phyloP scores from a whole-genome alignment of 495 filamentous ascomycete species.

The Lasiosphaeriaceae sp. region DNA sequence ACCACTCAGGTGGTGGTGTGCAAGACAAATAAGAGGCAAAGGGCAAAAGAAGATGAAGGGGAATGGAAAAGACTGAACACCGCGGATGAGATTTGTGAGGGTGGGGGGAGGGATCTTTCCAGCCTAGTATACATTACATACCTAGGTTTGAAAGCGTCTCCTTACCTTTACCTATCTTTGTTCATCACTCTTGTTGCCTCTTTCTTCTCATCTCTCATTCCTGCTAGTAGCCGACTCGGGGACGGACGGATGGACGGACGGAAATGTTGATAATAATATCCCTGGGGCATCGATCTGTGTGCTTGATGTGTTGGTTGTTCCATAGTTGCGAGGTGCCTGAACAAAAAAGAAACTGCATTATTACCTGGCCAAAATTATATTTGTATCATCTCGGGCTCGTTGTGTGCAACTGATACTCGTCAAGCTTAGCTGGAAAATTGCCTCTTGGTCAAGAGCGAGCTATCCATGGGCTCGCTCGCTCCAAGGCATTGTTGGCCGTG shows the following conservation, averaged over 20 bases:
- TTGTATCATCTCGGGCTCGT: not conserved
- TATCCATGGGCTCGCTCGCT: no score
- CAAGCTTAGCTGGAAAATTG: not conserved
- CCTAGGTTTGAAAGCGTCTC: no score
- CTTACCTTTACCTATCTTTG: no score
- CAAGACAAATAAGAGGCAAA: no score
- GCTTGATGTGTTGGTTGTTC: not conserved
- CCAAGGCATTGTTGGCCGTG: no score
- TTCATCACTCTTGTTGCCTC: not conserved
- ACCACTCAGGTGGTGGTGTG: no score
- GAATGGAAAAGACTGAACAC: no score
- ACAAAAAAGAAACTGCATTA: not conserved
- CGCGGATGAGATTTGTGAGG: no score
- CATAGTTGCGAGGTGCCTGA: not conserved
- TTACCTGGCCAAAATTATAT: no score
- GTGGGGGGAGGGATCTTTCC: no score
- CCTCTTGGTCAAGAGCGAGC: not conserved
- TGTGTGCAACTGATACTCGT: not conserved
- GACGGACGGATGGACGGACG: not conserved
- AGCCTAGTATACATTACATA: no score
- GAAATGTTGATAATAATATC: constrained; percentile 1
- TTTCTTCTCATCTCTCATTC: not conserved
- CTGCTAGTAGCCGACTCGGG: not conserved
- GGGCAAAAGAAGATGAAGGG: no score
- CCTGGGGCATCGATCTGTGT: not conserved